Evolutionary conservation across 2,329 filamentous ascomycete species (phyloP), one percentile per base, ranked within the genome.

Genomic region (Anthostomella pinea): DNA sequence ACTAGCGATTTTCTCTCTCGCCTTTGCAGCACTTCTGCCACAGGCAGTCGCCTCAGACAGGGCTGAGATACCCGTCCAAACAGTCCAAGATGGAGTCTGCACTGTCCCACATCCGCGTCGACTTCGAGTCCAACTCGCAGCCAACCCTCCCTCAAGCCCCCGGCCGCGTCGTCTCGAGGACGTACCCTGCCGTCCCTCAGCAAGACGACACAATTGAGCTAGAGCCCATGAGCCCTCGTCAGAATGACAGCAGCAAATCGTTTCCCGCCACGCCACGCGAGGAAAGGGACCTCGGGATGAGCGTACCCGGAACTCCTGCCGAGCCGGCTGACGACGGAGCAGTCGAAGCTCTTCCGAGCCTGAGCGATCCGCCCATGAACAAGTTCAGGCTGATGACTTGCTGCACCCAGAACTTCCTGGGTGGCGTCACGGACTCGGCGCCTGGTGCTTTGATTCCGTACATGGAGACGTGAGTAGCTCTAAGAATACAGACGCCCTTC

Each of bases 381-480:
- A 80, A 77, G 43, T 90, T 75, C 64, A 70, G 86, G 21, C 67
- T 90, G 17, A 56, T 81, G 8, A 72, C 77, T 8, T 71, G 75
- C 10, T 87, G 83, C 46, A 54, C 85, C 27, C 74, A 82, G 43
- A 83, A 77, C 40, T 73, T 93, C 43, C 72, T 73, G 3, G 81
- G 83, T 51, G 88, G 86, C 0, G 64, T 93, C 40, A 86, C 79
- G 49, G 88, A 94, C 60, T 77, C 80, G 26, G 81, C 84, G 0
- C 79, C 86, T 2, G 87, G 87, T 54, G 85, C 87, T 8, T 56
- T 93, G 39, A 85, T 94, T 49, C 87, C 87, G 0, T 88, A 88
- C 54, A 85, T 94, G 60, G 85, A 91, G 58, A 70, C 66, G 59
- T 77, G 57, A 49, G 64, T 51, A 41, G n/a, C 19, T 11, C 16